A percentile compares a stretch with the other conserved stretches of the same genome.
Evolutionary conservation across 2,329 filamentous ascomycete genomes (phyloP).

Genomic region (Penicillium nordicum): DNA sequence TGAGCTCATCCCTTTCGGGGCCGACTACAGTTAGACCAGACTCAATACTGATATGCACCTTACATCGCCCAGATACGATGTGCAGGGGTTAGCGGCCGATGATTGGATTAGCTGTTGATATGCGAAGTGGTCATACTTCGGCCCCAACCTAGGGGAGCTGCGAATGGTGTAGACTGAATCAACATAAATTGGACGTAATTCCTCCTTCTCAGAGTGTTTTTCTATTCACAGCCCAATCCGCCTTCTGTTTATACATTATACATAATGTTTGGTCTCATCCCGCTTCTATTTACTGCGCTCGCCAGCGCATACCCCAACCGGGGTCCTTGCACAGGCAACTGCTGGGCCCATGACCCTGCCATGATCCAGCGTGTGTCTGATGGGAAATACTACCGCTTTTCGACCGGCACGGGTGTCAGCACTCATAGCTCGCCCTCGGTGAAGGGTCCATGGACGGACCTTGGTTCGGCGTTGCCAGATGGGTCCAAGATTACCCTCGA

Average conservation of each 20-base stretch:
- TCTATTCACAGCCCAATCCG: neutral
- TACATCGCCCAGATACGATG: slow-evolving; percentile 22
- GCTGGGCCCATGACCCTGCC: slow-evolving; percentile 48
- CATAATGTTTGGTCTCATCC: slow-evolving; percentile 24
- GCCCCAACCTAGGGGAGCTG: neutral
- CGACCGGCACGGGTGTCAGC: slow-evolving; percentile 50
- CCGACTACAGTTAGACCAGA: neutral
- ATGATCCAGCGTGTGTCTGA: slow-evolving; percentile 49
- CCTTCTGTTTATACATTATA: slow-evolving; percentile 3
- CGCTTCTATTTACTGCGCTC: slow-evolving; percentile 22
- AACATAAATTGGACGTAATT: slow-evolving; percentile 8
- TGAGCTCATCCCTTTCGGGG: slow-evolving; percentile 7
- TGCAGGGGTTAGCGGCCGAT: slow-evolving; percentile 8
- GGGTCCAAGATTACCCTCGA: slow-evolving; percentile 45
- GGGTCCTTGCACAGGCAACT: slow-evolving; percentile 32
- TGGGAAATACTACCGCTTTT: slow-evolving; percentile 54
- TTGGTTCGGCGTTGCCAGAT: slow-evolving; percentile 45
- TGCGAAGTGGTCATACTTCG: slow-evolving; percentile 3
- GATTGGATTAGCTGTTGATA: slow-evolving; percentile 16
- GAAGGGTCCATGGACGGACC: slow-evolving; percentile 50
- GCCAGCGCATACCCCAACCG: slow-evolving; percentile 30
- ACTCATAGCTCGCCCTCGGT: slow-evolving; percentile 47
- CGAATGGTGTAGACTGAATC: neutral
- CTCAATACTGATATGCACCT: slow-evolving; percentile 25
- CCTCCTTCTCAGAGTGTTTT: neutral